These are phyloP conservation scores for Fusarium lateritium DNA, from an alignment of 2,329 filamentous ascomycete genomes.

Conservation along the genomic window DNA sequence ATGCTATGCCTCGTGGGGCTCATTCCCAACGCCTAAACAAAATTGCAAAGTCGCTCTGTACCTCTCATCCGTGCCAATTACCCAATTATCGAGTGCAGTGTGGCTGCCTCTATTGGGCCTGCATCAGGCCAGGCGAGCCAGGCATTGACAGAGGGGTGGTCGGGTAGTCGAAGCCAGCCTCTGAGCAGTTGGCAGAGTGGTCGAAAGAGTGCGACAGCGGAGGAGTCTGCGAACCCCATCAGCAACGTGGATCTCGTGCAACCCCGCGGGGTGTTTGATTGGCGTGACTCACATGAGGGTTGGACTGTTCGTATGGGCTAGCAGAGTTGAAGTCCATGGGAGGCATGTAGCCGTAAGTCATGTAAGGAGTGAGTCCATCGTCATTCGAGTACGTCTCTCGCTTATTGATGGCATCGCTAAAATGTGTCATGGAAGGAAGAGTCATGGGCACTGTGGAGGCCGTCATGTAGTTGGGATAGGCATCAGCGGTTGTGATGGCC, in stretches of 20 bases:
- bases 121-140: slow-evolving; percentile 71
- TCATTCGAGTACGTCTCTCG: slow-evolving; percentile 72
- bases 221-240: slow-evolving; percentile 76
- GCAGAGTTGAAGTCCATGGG: slow-evolving; percentile 74
- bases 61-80: slow-evolving; percentile 13
- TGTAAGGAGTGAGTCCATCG: slow-evolving; percentile 74
- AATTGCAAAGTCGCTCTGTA: slow-evolving; percentile 39
- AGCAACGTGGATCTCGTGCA: slow-evolving; percentile 63
- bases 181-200: slow-evolving; percentile 74
- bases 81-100: background rate
- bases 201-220: slow-evolving; percentile 82
- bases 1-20: slow-evolving; percentile 43
- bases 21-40: slow-evolving; percentile 44
- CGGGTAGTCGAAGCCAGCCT: slow-evolving; percentile 75
- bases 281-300: slow-evolving; percentile 79
- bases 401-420: slow-evolving; percentile 79
- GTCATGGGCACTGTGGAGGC: slow-evolving; percentile 69
- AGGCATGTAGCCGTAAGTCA: slow-evolving; percentile 76
- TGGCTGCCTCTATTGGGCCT: slow-evolving; percentile 33
- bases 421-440: slow-evolving; percentile 75
- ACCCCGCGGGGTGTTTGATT: slow-evolving; percentile 57
- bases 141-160: slow-evolving; percentile 82
- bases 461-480: slow-evolving; percentile 70
- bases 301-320: slow-evolving; percentile 76
- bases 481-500: slow-evolving; percentile 64